A percentile compares a stretch with the other conserved stretches of the same genome.
phyloP scores from a whole-genome alignment of 371 early-diverging fungal species.

The Mycotypha africana region DNA sequence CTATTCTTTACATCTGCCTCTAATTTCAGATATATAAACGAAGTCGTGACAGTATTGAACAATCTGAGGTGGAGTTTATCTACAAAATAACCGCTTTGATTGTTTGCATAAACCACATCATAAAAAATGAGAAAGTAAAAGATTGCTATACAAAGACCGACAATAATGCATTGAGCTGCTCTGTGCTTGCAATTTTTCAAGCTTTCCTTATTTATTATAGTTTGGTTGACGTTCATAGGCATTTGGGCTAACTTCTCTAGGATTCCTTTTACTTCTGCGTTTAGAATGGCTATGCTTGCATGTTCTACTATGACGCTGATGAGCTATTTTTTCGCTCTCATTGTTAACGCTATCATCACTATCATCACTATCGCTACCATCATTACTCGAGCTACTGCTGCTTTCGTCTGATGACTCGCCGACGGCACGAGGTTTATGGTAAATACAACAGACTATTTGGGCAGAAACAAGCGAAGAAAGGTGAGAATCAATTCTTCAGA shows the following conservation, averaged over 20 bases:
- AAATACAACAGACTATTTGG: slow-evolving; percentile 83
- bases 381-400: slow-evolving; percentile 23
- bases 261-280: slow-evolving; percentile 35
- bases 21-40: no score
- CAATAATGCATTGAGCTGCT: slow-evolving; percentile 2
- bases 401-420: slow-evolving; percentile 69
- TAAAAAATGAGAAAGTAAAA: no score
- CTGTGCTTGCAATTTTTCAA: no score
- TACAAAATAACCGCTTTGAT: no score
- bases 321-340: background rate
- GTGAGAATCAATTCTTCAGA: no score
- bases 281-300: slow-evolving; percentile 23
- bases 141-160: no score
- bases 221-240: slow-evolving; percentile 68
- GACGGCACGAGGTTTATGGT: slow-evolving; percentile 64
- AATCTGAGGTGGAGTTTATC: no score
- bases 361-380: slow-evolving; percentile 28
- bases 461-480: no score
- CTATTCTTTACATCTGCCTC: no score
- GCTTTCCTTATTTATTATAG: slow-evolving; percentile 42
- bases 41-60: no score
- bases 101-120: no score
- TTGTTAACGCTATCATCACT: slow-evolving; percentile 32
- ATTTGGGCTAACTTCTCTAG: slow-evolving; percentile 54
- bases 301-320: no score